Evolutionary conservation across 306 rosid species (phyloP).

Genomic region (Rosa lucieae): DNA sequence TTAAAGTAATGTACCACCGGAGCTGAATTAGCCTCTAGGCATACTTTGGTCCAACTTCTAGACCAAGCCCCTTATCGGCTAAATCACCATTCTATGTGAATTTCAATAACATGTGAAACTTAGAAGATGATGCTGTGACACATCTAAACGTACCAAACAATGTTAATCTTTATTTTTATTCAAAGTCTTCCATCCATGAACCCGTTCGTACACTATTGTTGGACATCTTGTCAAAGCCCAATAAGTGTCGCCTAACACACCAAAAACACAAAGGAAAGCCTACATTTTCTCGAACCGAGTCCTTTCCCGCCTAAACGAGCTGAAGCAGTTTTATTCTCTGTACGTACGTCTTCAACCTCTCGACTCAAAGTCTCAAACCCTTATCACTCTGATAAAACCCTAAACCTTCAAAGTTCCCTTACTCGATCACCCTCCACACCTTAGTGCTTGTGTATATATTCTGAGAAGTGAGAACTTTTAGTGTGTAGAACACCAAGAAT

Average conservation of each 20-base stretch:
- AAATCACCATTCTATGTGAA: too few species aligned
- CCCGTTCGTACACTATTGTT: too few species aligned
- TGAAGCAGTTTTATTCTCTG: background rate
- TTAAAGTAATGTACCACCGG: too few species aligned
- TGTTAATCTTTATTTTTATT: too few species aligned
- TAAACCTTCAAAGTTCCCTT: background rate
- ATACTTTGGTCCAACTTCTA: too few species aligned
- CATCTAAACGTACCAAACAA: too few species aligned
- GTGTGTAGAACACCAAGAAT: background rate
- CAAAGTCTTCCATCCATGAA: too few species aligned
- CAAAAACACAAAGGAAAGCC: background rate
- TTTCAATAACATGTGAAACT: too few species aligned
- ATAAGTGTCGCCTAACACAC: background rate
- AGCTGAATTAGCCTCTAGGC: too few species aligned
- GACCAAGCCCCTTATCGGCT: too few species aligned
- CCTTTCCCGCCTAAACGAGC: background rate
- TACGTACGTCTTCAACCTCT: background rate
- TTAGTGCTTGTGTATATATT: background rate
- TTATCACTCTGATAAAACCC: background rate
- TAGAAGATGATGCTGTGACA: too few species aligned
- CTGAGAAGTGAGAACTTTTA: background rate
- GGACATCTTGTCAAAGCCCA: background rate
- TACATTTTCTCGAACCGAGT: background rate
- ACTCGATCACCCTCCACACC: background rate
- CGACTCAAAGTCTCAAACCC: background rate